A percentile compares a stretch with the other conserved stretches of the same genome.
phyloP scores from a whole-genome alignment of 2,329 filamentous ascomycete genomes.

The Aureobasidium sp. region DNA sequence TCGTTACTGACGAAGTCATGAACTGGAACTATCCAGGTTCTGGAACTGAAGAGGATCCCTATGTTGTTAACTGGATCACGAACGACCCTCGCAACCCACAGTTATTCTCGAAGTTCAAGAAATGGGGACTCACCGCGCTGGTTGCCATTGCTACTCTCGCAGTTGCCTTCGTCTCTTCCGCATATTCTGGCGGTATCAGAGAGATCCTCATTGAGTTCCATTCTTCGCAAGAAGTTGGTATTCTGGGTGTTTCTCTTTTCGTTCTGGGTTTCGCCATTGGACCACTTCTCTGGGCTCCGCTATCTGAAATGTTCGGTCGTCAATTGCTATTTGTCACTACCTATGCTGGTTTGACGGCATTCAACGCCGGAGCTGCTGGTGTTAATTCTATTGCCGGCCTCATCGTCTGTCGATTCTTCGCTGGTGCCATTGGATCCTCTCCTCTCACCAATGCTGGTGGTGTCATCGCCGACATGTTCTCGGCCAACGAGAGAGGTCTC shows the following conservation, averaged over 20 bases:
- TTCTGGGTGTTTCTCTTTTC: constrained; percentile 58
- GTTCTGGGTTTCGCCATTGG: constrained; percentile 57
- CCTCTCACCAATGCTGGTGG: constrained; percentile 42
- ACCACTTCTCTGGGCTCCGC: constrained; percentile 51
- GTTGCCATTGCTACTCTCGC: constrained; percentile 61
- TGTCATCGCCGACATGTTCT: constrained; percentile 42
- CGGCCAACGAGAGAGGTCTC: constrained; percentile 35
- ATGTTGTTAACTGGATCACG: constrained; percentile 58
- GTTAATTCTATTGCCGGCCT: constrained; percentile 39
- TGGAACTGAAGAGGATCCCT: constrained; percentile 62
- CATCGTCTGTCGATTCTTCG: constrained; percentile 41
- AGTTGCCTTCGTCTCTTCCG: constrained; percentile 63
- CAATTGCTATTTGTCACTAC: constrained; percentile 33
- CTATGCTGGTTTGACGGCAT: constrained; percentile 32
- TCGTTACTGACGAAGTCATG: constrained; percentile 30
- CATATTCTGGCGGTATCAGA: constrained; percentile 53
- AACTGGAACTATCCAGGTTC: constrained; percentile 29
- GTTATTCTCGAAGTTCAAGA: constrained; percentile 49
- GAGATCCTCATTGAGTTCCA: constrained; percentile 51
- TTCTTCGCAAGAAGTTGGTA: constrained; percentile 47
- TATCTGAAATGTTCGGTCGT: constrained; percentile 55
- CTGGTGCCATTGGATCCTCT: constrained; percentile 38
- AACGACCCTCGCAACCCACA: constrained; percentile 62
- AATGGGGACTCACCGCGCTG: constrained; percentile 59
- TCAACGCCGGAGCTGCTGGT: constrained; percentile 38